Base-by-base conservation (phyloP, 371 early-diverging fungal species). In the Cladochytrium tenue region DNA sequence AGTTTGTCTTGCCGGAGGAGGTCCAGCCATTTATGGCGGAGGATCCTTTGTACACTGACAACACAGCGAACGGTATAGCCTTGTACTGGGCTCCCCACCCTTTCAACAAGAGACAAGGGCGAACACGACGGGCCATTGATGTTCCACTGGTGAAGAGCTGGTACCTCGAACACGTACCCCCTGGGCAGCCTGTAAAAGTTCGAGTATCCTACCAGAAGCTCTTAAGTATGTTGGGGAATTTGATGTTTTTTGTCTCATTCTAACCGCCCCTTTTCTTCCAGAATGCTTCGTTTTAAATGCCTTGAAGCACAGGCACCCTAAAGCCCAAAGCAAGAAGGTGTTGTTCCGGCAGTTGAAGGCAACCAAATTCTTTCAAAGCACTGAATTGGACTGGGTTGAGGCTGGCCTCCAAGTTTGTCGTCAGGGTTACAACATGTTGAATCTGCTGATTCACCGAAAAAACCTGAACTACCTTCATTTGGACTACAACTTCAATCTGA, bases 341-440 rank as follows among this genome's bases (percentile, higher is more conserved):
- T 88, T 97, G 56, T 95, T 97, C 87, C 89, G 92, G 51, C 93
- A 95, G 76, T 87, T 97, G 53, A 91, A 92, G 71, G 89, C 93
- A 1, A 98, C 98, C 60, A 97, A 99, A 79, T 99, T 98, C 78
- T 99, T 98, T 89, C 96, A 97, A 76, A 88, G 89, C 2, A 97
- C 99, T 7, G 94, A 96, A 70, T 84, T 99, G 27, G 98, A 97
- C 79, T 99, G 99, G 99, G 94, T 97, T 32, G 99, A 99, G 82
- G 96, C 95, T 30, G 97, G 98, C 62, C 80, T 98, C 52, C 97
- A 98, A 77, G 92, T 99, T 26, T 92, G 95, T 70, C 88, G 94
- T n/a, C 98, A 97, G 80, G 99, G 98, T 59, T 93, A 95, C 81
- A 97, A 95, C 76, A 96, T 99, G 97, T 87, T 99, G 64, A 98